A percentile compares a stretch with the other conserved stretches of the same genome.
Evolutionary conservation across 352 stramenopile genomes (phyloP).

Genomic region (Globisporangium spinosum): DNA sequence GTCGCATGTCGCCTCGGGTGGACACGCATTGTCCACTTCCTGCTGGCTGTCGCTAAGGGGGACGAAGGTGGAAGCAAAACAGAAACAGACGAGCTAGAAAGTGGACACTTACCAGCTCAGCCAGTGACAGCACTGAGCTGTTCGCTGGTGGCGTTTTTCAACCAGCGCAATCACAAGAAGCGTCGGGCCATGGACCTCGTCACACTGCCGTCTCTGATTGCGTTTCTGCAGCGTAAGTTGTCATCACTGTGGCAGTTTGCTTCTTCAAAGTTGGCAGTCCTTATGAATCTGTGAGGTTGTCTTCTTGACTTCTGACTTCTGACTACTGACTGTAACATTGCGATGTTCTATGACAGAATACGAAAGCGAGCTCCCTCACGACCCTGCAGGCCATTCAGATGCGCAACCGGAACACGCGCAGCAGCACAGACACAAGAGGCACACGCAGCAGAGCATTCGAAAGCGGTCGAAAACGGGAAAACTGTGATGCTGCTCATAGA

Average conservation of each 20-base stretch:
- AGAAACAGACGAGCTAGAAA: not conserved
- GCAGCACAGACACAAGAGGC: not conserved
- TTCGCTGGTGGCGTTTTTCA: constrained; percentile 32
- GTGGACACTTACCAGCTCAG: not conserved
- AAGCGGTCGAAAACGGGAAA: constrained; percentile 3
- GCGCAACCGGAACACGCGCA: not conserved
- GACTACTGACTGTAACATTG: not conserved
- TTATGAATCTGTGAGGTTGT: not conserved
- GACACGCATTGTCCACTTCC: constrained; percentile 34
- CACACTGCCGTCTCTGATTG: constrained; percentile 32
- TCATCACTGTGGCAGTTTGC: not conserved
- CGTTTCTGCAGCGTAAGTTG: constrained; percentile 27
- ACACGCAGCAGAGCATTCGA: not conserved
- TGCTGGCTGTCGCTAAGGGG: constrained; percentile 35
- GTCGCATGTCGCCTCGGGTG: constrained; percentile 41
- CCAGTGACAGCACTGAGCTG: not conserved
- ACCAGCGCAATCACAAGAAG: constrained; percentile 45
- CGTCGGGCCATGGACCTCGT: constrained; percentile 44
- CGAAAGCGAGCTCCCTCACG: constrained; percentile 2
- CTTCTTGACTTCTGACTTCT: not conserved
- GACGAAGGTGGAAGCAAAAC: not conserved
- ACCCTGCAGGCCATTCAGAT: not conserved
- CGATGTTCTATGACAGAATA: not conserved
- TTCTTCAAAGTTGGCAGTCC: not conserved
- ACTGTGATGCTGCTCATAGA: not conserved